phyloP scores from a whole-genome alignment of 331 rosid genomes.

The Cydonia oblonga region DNA sequence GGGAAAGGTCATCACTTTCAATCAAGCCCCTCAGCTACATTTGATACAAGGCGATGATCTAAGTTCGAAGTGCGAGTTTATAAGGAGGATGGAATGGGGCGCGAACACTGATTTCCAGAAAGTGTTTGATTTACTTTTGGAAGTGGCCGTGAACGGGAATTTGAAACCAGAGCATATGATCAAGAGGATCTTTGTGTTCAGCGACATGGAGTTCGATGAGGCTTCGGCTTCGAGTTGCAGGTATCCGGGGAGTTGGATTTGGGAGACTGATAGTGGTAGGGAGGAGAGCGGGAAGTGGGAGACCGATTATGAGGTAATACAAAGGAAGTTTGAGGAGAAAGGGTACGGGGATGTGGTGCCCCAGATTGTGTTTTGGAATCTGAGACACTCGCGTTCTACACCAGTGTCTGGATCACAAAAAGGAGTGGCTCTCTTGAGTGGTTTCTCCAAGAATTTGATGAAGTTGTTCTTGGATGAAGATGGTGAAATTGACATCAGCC shows the following conservation, averaged over 20 bases:
- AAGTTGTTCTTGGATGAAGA: constrained; percentile 32
- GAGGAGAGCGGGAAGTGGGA: constrained; percentile 49
- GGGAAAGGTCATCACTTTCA: too few relatives aligned
- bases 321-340: constrained; percentile 29
- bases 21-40: too few relatives aligned
- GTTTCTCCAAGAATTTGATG: constrained; percentile 52
- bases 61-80: too few relatives aligned
- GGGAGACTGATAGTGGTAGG: too few relatives aligned
- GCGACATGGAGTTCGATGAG: constrained; percentile 63
- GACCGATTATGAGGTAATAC: constrained; percentile 45
- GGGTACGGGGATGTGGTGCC: constrained; percentile 48
- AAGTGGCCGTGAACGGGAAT: too few relatives aligned
- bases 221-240: constrained; percentile 23
- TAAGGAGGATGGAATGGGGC: too few relatives aligned
- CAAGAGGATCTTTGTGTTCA: constrained; percentile 58
- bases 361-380: constrained; percentile 56
- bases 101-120: too few relatives aligned
- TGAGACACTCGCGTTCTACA: constrained; percentile 41
- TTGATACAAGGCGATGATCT: too few relatives aligned
- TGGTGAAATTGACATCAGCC: constrained; percentile 19
- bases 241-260: too few relatives aligned
- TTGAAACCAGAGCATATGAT: constrained; percentile 38
- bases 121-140: too few relatives aligned
- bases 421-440: constrained; percentile 56
- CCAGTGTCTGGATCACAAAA: constrained; percentile 37